phyloP scores from a whole-genome alignment of 352 stramenopile species.

The Albugo laibachii region DNA sequence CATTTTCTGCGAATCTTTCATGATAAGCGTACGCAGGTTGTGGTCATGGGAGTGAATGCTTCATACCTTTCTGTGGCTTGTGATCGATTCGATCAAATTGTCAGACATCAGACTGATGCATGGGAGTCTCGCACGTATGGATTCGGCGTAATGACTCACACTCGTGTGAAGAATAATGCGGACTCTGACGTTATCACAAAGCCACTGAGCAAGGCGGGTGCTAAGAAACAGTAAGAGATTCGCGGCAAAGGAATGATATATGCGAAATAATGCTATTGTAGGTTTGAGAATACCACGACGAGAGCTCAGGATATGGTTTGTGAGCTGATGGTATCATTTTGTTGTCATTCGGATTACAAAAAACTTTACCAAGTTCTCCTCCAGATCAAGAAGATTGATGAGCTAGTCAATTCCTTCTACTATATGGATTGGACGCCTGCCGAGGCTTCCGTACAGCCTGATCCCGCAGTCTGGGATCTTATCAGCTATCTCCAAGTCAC shows the following conservation, averaged over 20 bases:
- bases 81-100: constrained; percentile 34
- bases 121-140: constrained; percentile 52
- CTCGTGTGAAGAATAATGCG: constrained; percentile 11
- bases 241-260: neutral
- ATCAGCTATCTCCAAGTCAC: constrained; percentile 69
- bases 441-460: constrained; percentile 29
- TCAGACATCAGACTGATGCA: constrained; percentile 40
- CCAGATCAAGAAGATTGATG: constrained; percentile 68
- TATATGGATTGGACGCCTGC: constrained; percentile 55
- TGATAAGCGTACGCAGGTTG: constrained; percentile 8
- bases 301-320: constrained; percentile 67
- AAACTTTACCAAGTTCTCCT: neutral
- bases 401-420: constrained; percentile 51
- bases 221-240: constrained; percentile 37
- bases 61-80: constrained; percentile 47
- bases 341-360: neutral
- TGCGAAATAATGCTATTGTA: neutral
- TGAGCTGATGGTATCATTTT: constrained; percentile 38
- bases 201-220: constrained; percentile 33
- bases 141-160: constrained; percentile 19
- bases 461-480: constrained; percentile 64
- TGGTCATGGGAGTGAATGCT: constrained; percentile 54
- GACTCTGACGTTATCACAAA: constrained; percentile 29
- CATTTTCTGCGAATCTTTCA: neutral
- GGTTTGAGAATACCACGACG: constrained; percentile 57